phyloP scores from a whole-genome alignment of 345 rosid genomes.

The Citrus sp. region DNA sequence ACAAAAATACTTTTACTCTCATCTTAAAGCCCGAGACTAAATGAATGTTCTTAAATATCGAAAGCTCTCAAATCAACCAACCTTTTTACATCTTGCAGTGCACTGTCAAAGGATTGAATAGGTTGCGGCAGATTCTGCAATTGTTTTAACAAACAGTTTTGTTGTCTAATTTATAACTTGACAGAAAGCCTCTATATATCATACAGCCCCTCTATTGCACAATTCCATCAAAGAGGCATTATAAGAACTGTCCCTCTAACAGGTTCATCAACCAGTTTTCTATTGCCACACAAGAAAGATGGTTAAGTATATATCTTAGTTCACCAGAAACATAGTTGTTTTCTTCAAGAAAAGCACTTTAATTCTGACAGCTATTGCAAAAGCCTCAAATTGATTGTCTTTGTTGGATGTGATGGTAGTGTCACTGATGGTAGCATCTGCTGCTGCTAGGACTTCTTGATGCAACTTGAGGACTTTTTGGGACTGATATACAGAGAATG shows the following conservation, averaged over 20 bases:
- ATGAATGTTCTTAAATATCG: too few species aligned
- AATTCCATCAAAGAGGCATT: not conserved
- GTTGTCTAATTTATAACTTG: not conserved
- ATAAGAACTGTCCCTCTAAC: not conserved
- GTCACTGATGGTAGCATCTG: slow-evolving; percentile 58
- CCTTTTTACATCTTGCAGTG: too few species aligned
- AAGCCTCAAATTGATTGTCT: slow-evolving; percentile 3
- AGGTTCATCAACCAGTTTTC: not conserved
- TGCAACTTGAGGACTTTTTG: slow-evolving; percentile 20
- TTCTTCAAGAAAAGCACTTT: not conserved
- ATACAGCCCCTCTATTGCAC: not conserved
- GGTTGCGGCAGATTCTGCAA: too few species aligned
- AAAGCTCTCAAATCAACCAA: too few species aligned
- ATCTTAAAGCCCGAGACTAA: too few species aligned
- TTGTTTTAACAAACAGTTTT: too few species aligned
- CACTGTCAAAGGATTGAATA: too few species aligned
- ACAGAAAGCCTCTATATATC: not conserved
- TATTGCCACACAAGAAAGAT: not conserved
- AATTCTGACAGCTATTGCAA: not conserved
- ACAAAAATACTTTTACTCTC: too few species aligned
- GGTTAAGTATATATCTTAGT: not conserved
- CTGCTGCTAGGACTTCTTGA: slow-evolving; percentile 31
- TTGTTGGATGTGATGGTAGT: slow-evolving; percentile 26
- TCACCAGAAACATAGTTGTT: not conserved
- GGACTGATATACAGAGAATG: slow-evolving; percentile 33